These are phyloP conservation scores for Pochonia chlamydosporia DNA, from an alignment of 2,329 filamentous ascomycete species.

Conservation along the genomic window DNA sequence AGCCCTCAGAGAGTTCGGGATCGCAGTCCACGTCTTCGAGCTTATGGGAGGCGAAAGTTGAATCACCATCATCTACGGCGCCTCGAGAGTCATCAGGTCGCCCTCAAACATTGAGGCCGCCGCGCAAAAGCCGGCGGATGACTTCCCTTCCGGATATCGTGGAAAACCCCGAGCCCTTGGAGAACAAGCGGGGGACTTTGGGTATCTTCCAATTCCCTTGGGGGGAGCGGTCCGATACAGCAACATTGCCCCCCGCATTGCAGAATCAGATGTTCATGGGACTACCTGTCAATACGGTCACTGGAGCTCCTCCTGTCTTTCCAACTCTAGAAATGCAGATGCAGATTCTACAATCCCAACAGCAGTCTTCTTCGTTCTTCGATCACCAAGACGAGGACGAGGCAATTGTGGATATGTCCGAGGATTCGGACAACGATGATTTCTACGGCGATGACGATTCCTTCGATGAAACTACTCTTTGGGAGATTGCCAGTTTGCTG, in stretches of 20 bases:
- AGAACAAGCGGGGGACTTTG: slow-evolving; percentile 51
- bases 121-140: slow-evolving; percentile 49
- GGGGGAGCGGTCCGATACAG: slow-evolving; percentile 57
- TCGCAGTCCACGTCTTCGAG: neutral
- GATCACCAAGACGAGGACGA: slow-evolving; percentile 55
- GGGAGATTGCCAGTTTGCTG: slow-evolving; percentile 58
- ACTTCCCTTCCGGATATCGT: slow-evolving; percentile 57
- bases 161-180: slow-evolving; percentile 54
- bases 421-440: slow-evolving; percentile 21
- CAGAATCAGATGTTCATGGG: slow-evolving; percentile 24
- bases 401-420: slow-evolving; percentile 13
- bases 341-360: slow-evolving; percentile 15
- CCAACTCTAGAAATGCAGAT: slow-evolving; percentile 7
- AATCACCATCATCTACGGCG: neutral
- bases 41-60: neutral
- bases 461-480: slow-evolving; percentile 57
- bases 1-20: neutral
- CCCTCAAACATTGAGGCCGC: slow-evolving; percentile 46
- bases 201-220: slow-evolving; percentile 63
- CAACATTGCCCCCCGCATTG: slow-evolving; percentile 28
- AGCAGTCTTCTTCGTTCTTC: slow-evolving; percentile 47
- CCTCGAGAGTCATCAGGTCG: slow-evolving; percentile 27
- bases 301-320: slow-evolving; percentile 3
- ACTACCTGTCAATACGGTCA: slow-evolving; percentile 46
- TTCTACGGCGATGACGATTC: slow-evolving; percentile 28